Evolutionary conservation across 331 rosid species (phyloP), one percentile per base, ranked within the genome.

Genomic region (Malus hybrid): DNA sequence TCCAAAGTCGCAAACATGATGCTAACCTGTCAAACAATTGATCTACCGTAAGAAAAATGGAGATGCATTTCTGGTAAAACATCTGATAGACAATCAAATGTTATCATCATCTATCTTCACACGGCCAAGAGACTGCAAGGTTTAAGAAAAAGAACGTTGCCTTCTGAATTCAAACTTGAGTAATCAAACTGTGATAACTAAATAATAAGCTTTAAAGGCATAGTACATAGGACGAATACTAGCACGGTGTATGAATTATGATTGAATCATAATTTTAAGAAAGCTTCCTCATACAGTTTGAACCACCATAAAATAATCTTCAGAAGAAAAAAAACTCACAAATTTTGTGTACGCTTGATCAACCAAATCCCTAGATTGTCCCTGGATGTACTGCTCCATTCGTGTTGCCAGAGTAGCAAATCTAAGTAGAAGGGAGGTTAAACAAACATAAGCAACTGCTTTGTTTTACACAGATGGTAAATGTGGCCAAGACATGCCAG

Each of bases 351-450:
- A 95, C 34, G 97, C 97, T 92, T 90, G 97, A 84, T 95, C 99
- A 82, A 95, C 99, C 91, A 95, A 89, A 86, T 95, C 99, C 90
- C 99, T 89, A 32, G 97, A 90, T 80, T 95, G 99, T 76, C 97
- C 99, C 67, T 87, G 82, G 73, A 95, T 79, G 83, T 92, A 95
- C 80, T 95, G 99, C 88, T 95, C 99, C 99, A 95, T 95, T 62
- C 92, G 86, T 1, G 99, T 95, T 18, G 99, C 97, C 71, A 95
- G 92, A 82, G 90, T 82, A 55, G 99, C 99, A 86, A 95, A 95
- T 82, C 99, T 95, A 78, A 42, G 68, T 48, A 76, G 70, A 81
- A 69, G 72, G 34, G 69, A 54, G 61, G 20, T 50, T 32, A 34
- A 19, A 16, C 63, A 78, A 65, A 62, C 33, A 54, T 55, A 36